Evolutionary conservation across 2,329 filamentous ascomycete genomes (phyloP), one percentile per base, ranked within the genome.

Genomic region (Fusarium goolgardi): DNA sequence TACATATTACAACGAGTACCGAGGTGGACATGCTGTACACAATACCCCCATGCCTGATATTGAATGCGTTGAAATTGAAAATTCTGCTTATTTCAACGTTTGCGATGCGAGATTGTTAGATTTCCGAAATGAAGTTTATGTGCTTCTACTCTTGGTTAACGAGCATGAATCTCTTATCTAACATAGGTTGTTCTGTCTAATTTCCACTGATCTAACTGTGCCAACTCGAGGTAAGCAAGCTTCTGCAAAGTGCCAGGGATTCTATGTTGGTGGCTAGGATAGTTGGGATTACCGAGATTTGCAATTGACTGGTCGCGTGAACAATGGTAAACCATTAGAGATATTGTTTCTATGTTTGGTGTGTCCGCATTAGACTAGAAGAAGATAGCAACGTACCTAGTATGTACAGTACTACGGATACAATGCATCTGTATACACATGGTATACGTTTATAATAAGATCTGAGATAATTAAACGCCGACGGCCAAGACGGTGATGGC

Each of bases 311-410:
- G 40, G 53, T 47, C 54, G 55, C 49, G 50, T 67, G 29, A 53
- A 59, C 29, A 35, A n/a, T 54, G 34, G 34, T 59, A 15, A 50
- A 50, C 29, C 43, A 25, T 46, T 46, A 55, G 35, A 21, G 16
- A 21, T 21, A 18, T 50, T 70, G 67, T 67, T 70, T 70, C 67
- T 70, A 70, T 70, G 55, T 70, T 65, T 70, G 67, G 66, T 25
- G 45, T 34, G 15, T 15, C 7, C 8, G 9, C 15, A 25, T 54
- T 50, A 27, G 29, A 49, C 6, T 32, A 49, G 21, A 25, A 15
- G 31, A 49, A 9, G 21, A 49, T 21, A 40, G 20, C 8, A 40
- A 13, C 35, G n/a, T 40, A 40, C 7, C 27, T 29, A 27, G 0
- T 40, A 40, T 47, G 15, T 45, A 27, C 18, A 45, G 25, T 31